phyloP scores from a whole-genome alignment of 2,329 filamentous ascomycete species.

The Blastomyces silverae region DNA sequence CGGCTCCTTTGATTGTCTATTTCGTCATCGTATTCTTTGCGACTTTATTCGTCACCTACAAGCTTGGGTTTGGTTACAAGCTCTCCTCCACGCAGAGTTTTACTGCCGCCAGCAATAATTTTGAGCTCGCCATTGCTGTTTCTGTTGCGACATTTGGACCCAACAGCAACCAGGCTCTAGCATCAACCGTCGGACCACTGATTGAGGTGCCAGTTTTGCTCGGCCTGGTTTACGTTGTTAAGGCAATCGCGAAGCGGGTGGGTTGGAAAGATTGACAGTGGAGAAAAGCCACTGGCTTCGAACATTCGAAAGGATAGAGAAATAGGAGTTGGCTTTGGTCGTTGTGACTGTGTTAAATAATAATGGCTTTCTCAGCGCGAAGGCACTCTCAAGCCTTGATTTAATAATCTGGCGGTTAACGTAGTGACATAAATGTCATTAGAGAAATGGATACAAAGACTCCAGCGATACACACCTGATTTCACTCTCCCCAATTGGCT shows the following conservation, averaged over 20 bases:
- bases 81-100: conserved; percentile 72
- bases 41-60: conserved; percentile 57
- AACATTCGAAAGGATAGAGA: neutral
- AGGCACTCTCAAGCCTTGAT: too few relatives aligned
- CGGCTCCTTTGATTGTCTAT: conserved; percentile 74
- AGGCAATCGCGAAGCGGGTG: conserved; percentile 38
- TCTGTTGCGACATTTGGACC: conserved; percentile 74
- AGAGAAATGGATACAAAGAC: neutral
- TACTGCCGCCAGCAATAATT: conserved; percentile 87
- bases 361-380: neutral
- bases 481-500: neutral
- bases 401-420: neutral
- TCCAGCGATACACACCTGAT: neutral
- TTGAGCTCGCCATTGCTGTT: conserved; percentile 84
- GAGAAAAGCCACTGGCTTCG: neutral
- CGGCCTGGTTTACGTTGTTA: conserved; percentile 66
- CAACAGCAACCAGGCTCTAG: conserved; percentile 70
- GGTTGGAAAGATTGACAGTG: conserved; percentile 21
- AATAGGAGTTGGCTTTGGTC: neutral
- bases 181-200: conserved; percentile 74
- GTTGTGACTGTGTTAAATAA: neutral
- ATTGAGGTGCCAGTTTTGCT: conserved; percentile 81
- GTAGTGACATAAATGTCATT: neutral
- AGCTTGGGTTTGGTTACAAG: conserved; percentile 67
- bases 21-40: conserved; percentile 67